Evolutionary conservation across 2,329 filamentous ascomycete species (phyloP), one percentile per base, ranked within the genome.

Genomic region (Diaporthe capsici): DNA sequence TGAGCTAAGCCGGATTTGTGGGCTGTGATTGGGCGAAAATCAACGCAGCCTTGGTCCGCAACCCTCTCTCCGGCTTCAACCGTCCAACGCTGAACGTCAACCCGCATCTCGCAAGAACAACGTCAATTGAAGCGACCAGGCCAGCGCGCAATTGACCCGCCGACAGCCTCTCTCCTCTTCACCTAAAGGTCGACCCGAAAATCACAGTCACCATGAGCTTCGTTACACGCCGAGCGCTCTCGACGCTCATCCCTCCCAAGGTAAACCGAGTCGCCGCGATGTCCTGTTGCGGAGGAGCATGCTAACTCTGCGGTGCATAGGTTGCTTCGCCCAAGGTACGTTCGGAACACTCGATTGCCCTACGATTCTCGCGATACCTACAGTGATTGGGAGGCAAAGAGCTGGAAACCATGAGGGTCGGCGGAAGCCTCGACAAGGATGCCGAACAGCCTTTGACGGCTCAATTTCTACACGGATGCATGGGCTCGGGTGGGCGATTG

Each of bases 221-320:
- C 92, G 91, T 97, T 84, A 92, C 93, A 84, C 94, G 94, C 88
- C 93, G 96, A 89, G 94, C 92, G 91, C 94, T 98, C 85, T 98
- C 97, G 85, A 98, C 97, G 90, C 94, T 99, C 87, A 98, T 99
- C 83, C 97, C 97, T 82, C 97, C 97, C 84, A 99, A 99, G 95
- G 96, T 98, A 90, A 81, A 89, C 17, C 47, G 25, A 42, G 31
- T 20, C 57, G 34, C 17, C n/a, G 55, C 53, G 51, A 34, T 44
- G 61, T 55, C 17, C n/a, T 34, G 44, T 25, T 31, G 51, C 49
- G 37, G 42, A 39, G n/a, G 55, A 25, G 28, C 82, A 63, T 83
- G 79, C 87, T 89, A 84, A 89, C 80, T 77, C 72, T 53, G 61
- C 70, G 77, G 72, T 80, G 80, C 79, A 75, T 73, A 96, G 94